Evolutionary conservation across 164 flowering plant genomes (phyloP).

Genomic region (Paratinospora sagittata): DNA sequence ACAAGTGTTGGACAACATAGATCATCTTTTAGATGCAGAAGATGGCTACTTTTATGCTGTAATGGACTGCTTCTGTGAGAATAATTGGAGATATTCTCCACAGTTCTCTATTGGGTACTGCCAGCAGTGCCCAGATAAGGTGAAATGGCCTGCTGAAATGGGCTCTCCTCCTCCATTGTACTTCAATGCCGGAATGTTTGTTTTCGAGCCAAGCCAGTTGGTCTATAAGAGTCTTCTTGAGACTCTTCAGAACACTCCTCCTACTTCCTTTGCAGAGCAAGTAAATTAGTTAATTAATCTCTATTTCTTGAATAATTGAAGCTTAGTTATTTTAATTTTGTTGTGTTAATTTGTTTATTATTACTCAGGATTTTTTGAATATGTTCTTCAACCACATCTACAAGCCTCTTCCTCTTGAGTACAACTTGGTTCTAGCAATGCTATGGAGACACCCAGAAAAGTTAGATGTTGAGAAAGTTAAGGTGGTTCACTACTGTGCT

Average conservation of each 20-base stretch:
- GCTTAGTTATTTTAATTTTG: background rate
- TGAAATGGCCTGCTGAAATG: constrained; percentile 45
- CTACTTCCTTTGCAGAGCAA: constrained; percentile 63
- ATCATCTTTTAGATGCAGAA: constrained; percentile 41
- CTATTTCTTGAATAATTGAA: background rate
- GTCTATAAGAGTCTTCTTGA: constrained; percentile 41
- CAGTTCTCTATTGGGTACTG: constrained; percentile 51
- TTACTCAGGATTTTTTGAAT: constrained; percentile 52
- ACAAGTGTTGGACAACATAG: constrained; percentile 59
- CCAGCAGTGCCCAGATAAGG: constrained; percentile 57
- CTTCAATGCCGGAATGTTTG: constrained; percentile 68
- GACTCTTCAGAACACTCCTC: constrained; percentile 35
- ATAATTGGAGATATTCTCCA: constrained; percentile 47
- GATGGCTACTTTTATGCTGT: constrained; percentile 55
- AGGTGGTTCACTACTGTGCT: constrained; percentile 63
- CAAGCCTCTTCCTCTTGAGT: constrained; percentile 47
- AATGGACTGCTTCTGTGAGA: constrained; percentile 62
- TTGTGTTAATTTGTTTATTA: background rate
- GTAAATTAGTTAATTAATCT: constrained; percentile 20
- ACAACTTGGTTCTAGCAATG: constrained; percentile 57
- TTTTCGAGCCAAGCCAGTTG: constrained; percentile 48
- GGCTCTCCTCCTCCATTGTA: constrained; percentile 54
- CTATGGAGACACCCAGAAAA: constrained; percentile 66
- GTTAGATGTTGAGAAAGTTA: constrained; percentile 41
- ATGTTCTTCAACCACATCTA: constrained; percentile 44